A percentile compares a stretch with the other conserved stretches of the same genome.
These are phyloP conservation scores for Collybiopsis luxurians DNA, from an alignment of 768 basidiomycete genomes.

Conservation along the genomic window DNA sequence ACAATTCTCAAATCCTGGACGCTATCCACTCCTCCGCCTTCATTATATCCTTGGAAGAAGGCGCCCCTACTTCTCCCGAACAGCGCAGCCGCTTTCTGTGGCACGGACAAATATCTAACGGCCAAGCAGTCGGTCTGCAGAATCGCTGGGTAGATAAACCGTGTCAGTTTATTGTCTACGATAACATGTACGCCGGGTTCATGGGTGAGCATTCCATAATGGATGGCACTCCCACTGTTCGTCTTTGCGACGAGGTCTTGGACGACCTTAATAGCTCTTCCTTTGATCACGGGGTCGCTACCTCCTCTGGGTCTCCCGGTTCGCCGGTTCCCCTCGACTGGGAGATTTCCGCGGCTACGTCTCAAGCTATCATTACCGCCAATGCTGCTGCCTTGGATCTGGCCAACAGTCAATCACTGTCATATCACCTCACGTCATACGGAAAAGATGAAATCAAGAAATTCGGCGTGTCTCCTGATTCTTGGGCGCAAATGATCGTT, in stretches of 20 bases:
- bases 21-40: constrained; percentile 86
- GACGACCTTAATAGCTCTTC: constrained; percentile 51
- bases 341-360: constrained; percentile 47
- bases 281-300: constrained; percentile 60
- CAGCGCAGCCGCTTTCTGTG: constrained; percentile 72
- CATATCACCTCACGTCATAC: constrained; percentile 65
- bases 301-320: constrained; percentile 11
- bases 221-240: constrained; percentile 83
- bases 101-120: constrained; percentile 68
- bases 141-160: constrained; percentile 93
- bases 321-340: constrained; percentile 62
- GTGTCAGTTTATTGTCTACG: constrained; percentile 79
- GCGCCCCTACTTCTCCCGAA: constrained; percentile 45
- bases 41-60: constrained; percentile 75
- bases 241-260: constrained; percentile 70
- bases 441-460: constrained; percentile 86
- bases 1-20: constrained; percentile 64
- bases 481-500: constrained; percentile 91
- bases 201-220: constrained; percentile 94
- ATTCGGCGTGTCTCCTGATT: constrained; percentile 89
- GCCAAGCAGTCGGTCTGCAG: constrained; percentile 53
- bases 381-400: constrained; percentile 55
- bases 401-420: constrained; percentile 59
- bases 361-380: constrained; percentile 54
- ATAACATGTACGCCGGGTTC: constrained; percentile 77